Evolutionary conservation across 2,329 filamentous ascomycete species (phyloP), one percentile per base, ranked within the genome.

Genomic region (Aureobasidium uvarum): DNA sequence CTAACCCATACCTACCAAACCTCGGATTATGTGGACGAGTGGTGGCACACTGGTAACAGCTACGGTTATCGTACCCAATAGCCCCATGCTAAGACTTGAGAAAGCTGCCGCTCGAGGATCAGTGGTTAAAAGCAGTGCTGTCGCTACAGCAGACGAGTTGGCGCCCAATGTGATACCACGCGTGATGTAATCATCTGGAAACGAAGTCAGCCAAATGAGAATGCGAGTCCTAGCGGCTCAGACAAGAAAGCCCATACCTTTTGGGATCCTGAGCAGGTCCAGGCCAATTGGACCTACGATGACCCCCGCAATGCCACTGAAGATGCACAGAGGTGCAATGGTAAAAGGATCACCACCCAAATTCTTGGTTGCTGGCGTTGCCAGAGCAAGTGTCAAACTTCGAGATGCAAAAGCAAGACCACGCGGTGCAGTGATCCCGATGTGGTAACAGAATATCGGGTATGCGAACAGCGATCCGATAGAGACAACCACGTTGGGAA

Each of bases 131-230:
- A 87, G 74, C 39, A 86, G 71, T 0, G 85, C 84, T 3, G 85
- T 87, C 1, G 80, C 84, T 45, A 87, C 84, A 6, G 85, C 85
- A 4, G 82, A 84, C 0, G 84, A 85, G 71, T 86, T 87, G 1
- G 82, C 83, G 4, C 85, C 85, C n/a, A 87, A 72, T 1, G 84
- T 84, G 4, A 88, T 83, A 11, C 85, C 85, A n/a, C 84, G 76
- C 1, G 84, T 86, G 39, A 87, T 84, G 67, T 87, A 88, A 72
- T 87, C 85, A 69, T 87, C 85, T 82, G 55, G 2, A 56, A 20
- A 31, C 7, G 33, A 10, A 36, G n/a, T 54, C 46, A 52, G 28
- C 31, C 11, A 25, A n/a, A 45, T 10, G 6, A 11, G 7, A 5
- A 45, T 20, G 6, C n/a, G 43, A 13, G 16, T 5, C 2, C 3